A percentile compares a stretch with the other conserved stretches of the same genome.
Evolutionary conservation across 371 early-diverging fungal species (phyloP).

Genomic region (Syncephalastrum racemosum): DNA sequence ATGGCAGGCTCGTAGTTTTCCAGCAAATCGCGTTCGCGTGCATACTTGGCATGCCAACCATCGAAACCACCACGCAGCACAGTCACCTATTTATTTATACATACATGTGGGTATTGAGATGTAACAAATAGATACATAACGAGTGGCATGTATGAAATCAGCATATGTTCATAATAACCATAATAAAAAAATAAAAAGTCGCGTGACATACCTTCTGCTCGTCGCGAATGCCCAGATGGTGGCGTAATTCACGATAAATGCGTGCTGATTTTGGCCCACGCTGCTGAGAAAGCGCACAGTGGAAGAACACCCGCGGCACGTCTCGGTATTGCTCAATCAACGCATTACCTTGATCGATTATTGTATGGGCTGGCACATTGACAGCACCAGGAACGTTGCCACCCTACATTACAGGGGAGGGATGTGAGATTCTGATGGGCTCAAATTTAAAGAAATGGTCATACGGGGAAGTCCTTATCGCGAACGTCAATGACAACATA

Average conservation of each 20-base stretch:
- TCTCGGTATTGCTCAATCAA: conserved; percentile 52
- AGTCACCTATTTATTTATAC: conserved; percentile 41
- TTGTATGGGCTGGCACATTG: conserved; percentile 71
- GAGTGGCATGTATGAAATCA: too few relatives aligned
- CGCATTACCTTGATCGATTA: conserved; percentile 49
- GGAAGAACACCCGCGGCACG: conserved; percentile 75
- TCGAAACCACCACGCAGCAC: conserved; percentile 74
- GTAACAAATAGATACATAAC: too few relatives aligned
- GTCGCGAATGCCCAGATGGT: conserved; percentile 26
- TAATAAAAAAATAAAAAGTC: neutral
- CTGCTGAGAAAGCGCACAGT: conserved; percentile 82
- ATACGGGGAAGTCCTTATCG: conserved; percentile 70
- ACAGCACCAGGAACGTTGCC: conserved; percentile 80
- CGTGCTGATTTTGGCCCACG: conserved; percentile 80
- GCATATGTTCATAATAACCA: too few relatives aligned
- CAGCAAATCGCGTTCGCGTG: conserved; percentile 53
- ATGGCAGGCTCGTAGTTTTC: conserved; percentile 61
- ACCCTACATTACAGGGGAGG: conserved; percentile 43
- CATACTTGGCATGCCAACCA: conserved; percentile 65
- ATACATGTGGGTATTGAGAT: neutral
- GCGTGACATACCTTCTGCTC: conserved; percentile 22
- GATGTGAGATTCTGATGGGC: neutral
- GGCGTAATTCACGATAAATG: conserved; percentile 62
- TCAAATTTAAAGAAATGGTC: neutral
- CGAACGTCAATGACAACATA: conserved; percentile 84